Percentiles rank a stretch among this genome's conserved stretches.
Evolutionary conservation across 1,139 yeast species (phyloP).

Genomic region (Yueomyces sp.): DNA sequence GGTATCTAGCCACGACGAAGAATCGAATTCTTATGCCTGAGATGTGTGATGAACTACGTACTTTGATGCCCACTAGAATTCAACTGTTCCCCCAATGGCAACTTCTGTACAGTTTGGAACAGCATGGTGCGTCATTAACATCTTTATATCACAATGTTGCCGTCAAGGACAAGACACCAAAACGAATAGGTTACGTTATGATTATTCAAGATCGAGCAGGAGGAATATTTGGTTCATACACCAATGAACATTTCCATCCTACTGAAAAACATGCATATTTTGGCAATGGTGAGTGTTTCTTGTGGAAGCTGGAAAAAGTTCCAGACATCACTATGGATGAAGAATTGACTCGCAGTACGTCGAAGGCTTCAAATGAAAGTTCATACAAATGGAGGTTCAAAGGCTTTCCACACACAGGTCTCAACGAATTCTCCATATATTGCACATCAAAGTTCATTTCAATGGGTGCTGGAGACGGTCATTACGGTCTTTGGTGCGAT

Average conservation of each 20-base stretch:
- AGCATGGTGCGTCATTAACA: slow-evolving; percentile 77
- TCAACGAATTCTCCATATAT: slow-evolving; percentile 75
- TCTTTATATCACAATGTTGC: slow-evolving; percentile 45
- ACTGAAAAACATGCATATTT: slow-evolving; percentile 62
- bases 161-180: slow-evolving; percentile 24
- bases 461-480: slow-evolving; percentile 88
- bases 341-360: slow-evolving; percentile 1
- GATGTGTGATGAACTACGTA: slow-evolving; percentile 63
- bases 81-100: slow-evolving; percentile 73
- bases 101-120: slow-evolving; percentile 70
- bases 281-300: slow-evolving; percentile 91
- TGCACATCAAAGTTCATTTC: slow-evolving; percentile 71
- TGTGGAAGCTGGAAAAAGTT: slow-evolving; percentile 58
- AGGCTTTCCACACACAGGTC: slow-evolving; percentile 82
- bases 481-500: slow-evolving; percentile 86
- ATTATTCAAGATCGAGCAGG: slow-evolving; percentile 52
- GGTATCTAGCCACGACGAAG: slow-evolving; percentile 46
- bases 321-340: slow-evolving; percentile 9
- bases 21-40: slow-evolving; percentile 43
- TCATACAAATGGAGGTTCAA: slow-evolving; percentile 37
- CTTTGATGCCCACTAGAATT: slow-evolving; percentile 60
- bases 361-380: slow-evolving; percentile 4
- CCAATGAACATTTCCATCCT: slow-evolving; percentile 63
- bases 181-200: slow-evolving; percentile 51
- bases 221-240: slow-evolving; percentile 69